A percentile compares a stretch with the other conserved stretches of the same genome.
These are phyloP conservation scores for Lignosus rhinocerotis DNA, from an alignment of 1,284 basidiomycete species.

Conservation along the genomic window DNA sequence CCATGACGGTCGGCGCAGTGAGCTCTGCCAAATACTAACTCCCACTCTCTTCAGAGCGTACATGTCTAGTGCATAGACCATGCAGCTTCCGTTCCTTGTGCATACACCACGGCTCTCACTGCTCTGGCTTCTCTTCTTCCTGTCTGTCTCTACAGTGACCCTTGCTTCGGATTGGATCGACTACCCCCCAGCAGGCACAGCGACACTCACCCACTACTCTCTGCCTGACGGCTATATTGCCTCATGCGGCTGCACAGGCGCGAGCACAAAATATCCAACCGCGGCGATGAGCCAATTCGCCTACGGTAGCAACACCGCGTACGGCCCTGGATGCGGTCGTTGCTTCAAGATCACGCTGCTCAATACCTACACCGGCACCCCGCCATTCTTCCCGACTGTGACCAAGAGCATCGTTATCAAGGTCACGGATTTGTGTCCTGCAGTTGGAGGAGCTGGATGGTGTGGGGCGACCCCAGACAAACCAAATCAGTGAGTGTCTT, in stretches of 20 bases:
- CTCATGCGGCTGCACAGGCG: conserved; percentile 64
- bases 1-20: conserved; percentile 15
- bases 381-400: conserved; percentile 68
- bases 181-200: conserved; percentile 40
- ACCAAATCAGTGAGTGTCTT: conserved; percentile 56
- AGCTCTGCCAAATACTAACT: not conserved
- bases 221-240: conserved; percentile 51
- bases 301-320: conserved; percentile 71
- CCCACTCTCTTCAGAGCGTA: not conserved
- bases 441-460: conserved; percentile 54
- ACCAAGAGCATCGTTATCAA: conserved; percentile 69
- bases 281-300: conserved; percentile 77
- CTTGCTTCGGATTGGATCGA: conserved; percentile 51
- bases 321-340: conserved; percentile 70
- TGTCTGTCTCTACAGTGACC: conserved; percentile 12
- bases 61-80: not conserved
- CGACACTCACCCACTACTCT: conserved; percentile 37
- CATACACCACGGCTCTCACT: conserved; percentile 7
- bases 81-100: conserved; percentile 1
- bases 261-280: conserved; percentile 73
- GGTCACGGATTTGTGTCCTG: conserved; percentile 73
- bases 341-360: conserved; percentile 78
- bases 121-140: conserved; percentile 12
- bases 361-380: conserved; percentile 62
- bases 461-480: conserved; percentile 62